Percentiles rank a stretch among this genome's conserved stretches.
These are phyloP conservation scores for Coemansia sp. DNA, from an alignment of 192 early-diverging fungal species.

Conservation along the genomic window DNA sequence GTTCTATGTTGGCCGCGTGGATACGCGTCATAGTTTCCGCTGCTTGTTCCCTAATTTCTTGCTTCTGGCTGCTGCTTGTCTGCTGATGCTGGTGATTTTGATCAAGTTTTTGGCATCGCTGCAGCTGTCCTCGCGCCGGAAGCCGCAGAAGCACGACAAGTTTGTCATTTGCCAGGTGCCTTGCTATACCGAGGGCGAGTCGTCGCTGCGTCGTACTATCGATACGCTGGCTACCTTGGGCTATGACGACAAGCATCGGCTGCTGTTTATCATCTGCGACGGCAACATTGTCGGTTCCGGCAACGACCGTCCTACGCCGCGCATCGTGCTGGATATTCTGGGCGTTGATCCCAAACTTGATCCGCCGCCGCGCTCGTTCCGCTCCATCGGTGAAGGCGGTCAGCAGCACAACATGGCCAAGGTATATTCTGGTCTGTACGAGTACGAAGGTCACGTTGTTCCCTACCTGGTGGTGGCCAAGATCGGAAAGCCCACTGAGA, in stretches of 20 bases:
- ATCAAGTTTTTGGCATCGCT: constrained; percentile 81
- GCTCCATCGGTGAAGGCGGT: constrained; percentile 85
- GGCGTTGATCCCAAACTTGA: constrained; percentile 81
- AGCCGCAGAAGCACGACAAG: constrained; percentile 85
- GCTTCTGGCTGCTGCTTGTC: constrained; percentile 71
- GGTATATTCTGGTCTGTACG: constrained; percentile 91
- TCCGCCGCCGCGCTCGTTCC: constrained; percentile 76
- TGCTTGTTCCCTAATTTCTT: constrained; percentile 88
- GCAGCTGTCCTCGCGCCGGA: constrained; percentile 69
- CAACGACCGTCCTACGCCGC: constrained; percentile 85
- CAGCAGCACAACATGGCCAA: constrained; percentile 88
- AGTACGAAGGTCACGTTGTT: constrained; percentile 79
- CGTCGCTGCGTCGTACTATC: constrained; percentile 80
- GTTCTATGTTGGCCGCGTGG: constrained; percentile 86
- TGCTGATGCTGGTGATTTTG: constrained; percentile 84
- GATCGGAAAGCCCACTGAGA: constrained; percentile 81
- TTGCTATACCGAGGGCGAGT: constrained; percentile 93
- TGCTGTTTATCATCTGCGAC: constrained; percentile 82
- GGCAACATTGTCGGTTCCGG: constrained; percentile 89
- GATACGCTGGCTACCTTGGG: constrained; percentile 74
- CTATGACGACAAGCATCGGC: constrained; percentile 88
- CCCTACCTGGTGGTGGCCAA: constrained; percentile 94
- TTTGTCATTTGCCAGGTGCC: constrained; percentile 95
- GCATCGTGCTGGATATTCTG: constrained; percentile 84
- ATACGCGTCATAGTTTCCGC: constrained; percentile 71